phyloP scores from a whole-genome alignment of 352 stramenopile genomes.

The Pythium aristosporum region DNA sequence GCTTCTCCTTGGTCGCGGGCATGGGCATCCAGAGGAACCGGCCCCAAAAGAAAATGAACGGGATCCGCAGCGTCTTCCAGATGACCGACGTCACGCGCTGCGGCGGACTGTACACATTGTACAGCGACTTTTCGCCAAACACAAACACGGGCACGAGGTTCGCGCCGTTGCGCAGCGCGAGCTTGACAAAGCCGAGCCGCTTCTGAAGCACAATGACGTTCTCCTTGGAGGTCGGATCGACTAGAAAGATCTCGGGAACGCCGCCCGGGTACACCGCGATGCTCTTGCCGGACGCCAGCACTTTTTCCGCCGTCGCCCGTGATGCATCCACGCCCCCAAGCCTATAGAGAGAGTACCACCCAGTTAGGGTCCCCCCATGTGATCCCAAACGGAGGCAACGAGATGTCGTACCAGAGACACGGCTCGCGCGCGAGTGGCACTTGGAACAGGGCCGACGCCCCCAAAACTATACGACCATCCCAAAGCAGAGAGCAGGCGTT shows the following conservation, averaged over 20 bases:
- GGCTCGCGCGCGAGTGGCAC: constrained; percentile 61
- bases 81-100: constrained; percentile 58
- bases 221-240: constrained; percentile 67
- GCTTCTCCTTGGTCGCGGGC: constrained; percentile 52
- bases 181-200: constrained; percentile 79
- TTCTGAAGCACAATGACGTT: constrained; percentile 77
- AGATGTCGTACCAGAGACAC: constrained; percentile 36
- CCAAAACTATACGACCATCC: constrained; percentile 33
- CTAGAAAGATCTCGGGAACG: constrained; percentile 77
- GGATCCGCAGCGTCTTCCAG: constrained; percentile 69
- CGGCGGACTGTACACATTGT: constrained; percentile 74
- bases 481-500: background rate
- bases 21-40: constrained; percentile 80
- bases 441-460: constrained; percentile 67
- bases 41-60: constrained; percentile 79
- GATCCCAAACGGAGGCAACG: background rate
- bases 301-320: constrained; percentile 68
- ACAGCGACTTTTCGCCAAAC: constrained; percentile 81
- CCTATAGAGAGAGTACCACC: background rate
- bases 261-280: constrained; percentile 78
- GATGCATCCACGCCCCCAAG: constrained; percentile 72
- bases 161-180: constrained; percentile 71
- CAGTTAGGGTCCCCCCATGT: background rate
- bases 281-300: constrained; percentile 62
- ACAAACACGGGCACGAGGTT: constrained; percentile 78